phyloP scores from a whole-genome alignment of 495 filamentous ascomycete genomes.

The Chaetomium tenue region DNA sequence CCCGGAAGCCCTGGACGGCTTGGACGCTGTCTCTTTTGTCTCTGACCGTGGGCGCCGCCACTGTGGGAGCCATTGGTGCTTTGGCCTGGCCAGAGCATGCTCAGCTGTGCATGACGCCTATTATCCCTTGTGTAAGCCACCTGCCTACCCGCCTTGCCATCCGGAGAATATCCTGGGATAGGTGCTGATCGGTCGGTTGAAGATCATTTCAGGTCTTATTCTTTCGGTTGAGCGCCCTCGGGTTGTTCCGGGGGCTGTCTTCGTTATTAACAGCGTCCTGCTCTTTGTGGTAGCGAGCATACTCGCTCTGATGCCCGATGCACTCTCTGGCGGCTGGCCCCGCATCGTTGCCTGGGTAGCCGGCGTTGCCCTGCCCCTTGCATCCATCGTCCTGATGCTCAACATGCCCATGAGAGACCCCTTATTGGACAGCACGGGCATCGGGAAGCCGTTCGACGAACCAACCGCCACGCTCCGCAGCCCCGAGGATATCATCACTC shows the following conservation, averaged over 20 bases:
- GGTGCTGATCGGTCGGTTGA: slow-evolving; percentile 1
- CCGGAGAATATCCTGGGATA: background rate
- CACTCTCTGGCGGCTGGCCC: slow-evolving; percentile 10
- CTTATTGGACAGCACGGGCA: slow-evolving; percentile 55
- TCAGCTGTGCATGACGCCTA: slow-evolving; percentile 23
- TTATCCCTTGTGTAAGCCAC: slow-evolving; percentile 31
- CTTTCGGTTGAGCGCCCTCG: slow-evolving; percentile 32
- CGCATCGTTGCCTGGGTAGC: slow-evolving; percentile 12
- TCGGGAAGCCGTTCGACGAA: slow-evolving; percentile 55
- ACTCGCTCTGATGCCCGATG: slow-evolving; percentile 18
- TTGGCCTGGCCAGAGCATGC: slow-evolving; percentile 19
- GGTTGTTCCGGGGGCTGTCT: slow-evolving; percentile 27
- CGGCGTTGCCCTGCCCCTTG: slow-evolving; percentile 23
- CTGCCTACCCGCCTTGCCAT: too few species aligned
- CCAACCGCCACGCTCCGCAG: slow-evolving; percentile 64
- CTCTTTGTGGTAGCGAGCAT: slow-evolving; percentile 25
- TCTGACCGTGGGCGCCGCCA: slow-evolving; percentile 11
- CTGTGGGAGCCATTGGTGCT: slow-evolving; percentile 18
- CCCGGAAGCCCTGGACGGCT: slow-evolving; percentile 23
- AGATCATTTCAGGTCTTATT: slow-evolving; percentile 30
- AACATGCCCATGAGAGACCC: slow-evolving; percentile 71
- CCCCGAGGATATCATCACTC: slow-evolving; percentile 75
- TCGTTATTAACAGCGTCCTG: slow-evolving; percentile 27
- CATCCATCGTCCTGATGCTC: slow-evolving; percentile 54
- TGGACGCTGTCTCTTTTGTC: slow-evolving; percentile 27